Base-by-base conservation (phyloP, 2,329 filamentous ascomycete genomes). In the Elsinoe australis region DNA sequence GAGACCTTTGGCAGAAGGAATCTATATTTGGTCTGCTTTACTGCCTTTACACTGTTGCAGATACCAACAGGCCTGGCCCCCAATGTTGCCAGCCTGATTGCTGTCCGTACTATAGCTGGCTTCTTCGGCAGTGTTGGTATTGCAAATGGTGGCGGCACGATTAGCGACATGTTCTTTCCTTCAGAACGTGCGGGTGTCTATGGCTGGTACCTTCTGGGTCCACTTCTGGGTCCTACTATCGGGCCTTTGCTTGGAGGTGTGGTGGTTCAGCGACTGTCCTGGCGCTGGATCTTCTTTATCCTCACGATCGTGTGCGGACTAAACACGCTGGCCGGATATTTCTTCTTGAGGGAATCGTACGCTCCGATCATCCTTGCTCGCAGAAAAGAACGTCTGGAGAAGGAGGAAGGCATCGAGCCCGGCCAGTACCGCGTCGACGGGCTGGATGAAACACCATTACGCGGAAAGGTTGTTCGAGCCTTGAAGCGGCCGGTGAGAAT, bases 61-160 rank as follows among this genome's bases (percentile, higher is more conserved):
- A 69, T 73, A 19, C 71, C 70, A 0, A 64, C 67, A 5, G 72
- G 70, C 1, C 56, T 74, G 35, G 63, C 65, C 9, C 72, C 71
- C 1, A 74, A 74, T 49, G 67, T 73, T 14, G 64, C 49, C 14
- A 64, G 61, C 2, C 53, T 75, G 10, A 68, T 75, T 31, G 63
- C 62, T 1, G 60, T 72, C 33, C 61, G 72, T 29, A 70, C 69
- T 2, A 50, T 74, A 3, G 56, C 67, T 2, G 72, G 71, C 3
- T 73, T 74, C 58, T 74, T 73, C 54, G 72, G 72, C 1, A 70
- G 66, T 52, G 67, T 75, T 0, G 70, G 69, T 0, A 69, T 74
- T 38, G 69, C 71, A 0, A 74, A 72, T 56, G 73, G 73, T 1
- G 72, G 72, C 5, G 71, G 72, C 1, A 73, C 68, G 0, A 71